phyloP scores from a whole-genome alignment of 768 basidiomycete genomes.

The Coprinellus micaceus region DNA sequence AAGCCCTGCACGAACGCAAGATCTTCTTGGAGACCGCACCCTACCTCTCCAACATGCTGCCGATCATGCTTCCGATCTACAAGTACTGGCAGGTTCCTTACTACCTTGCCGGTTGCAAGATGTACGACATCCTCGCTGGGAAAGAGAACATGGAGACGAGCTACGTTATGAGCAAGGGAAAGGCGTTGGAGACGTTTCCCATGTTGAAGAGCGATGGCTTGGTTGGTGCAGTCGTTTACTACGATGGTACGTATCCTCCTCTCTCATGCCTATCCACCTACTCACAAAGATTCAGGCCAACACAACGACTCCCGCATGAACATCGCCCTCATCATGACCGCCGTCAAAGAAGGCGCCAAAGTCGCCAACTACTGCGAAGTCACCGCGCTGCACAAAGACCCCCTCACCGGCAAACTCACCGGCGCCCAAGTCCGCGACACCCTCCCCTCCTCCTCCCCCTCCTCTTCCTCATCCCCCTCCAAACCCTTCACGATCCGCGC shows the following conservation, averaged over 20 bases:
- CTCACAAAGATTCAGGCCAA: constrained; percentile 57
- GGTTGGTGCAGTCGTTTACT: constrained; percentile 94
- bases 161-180: constrained; percentile 92
- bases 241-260: constrained; percentile 66
- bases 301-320: constrained; percentile 99
- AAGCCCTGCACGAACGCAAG: constrained; percentile 87
- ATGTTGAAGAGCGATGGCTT: constrained; percentile 92
- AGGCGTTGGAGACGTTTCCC: constrained; percentile 91
- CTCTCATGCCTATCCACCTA: not conserved
- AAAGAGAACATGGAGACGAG: constrained; percentile 96
- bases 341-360: constrained; percentile 85
- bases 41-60: constrained; percentile 87
- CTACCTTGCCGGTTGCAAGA: constrained; percentile 91
- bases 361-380: constrained; percentile 92
- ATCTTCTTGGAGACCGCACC: constrained; percentile 97
- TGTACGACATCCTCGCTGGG: constrained; percentile 94
- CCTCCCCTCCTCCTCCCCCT: constrained; percentile 46
- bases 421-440: constrained; percentile 79
- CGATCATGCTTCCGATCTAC: constrained; percentile 97
- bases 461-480: constrained; percentile 1
- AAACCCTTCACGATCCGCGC: constrained; percentile 28
- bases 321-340: constrained; percentile 89
- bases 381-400: constrained; percentile 66
- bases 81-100: constrained; percentile 99
- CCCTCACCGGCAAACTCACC: constrained; percentile 51